Conservation (phyloP, 495 filamentous ascomycete species). For the Penicillium pulvis region DNA sequence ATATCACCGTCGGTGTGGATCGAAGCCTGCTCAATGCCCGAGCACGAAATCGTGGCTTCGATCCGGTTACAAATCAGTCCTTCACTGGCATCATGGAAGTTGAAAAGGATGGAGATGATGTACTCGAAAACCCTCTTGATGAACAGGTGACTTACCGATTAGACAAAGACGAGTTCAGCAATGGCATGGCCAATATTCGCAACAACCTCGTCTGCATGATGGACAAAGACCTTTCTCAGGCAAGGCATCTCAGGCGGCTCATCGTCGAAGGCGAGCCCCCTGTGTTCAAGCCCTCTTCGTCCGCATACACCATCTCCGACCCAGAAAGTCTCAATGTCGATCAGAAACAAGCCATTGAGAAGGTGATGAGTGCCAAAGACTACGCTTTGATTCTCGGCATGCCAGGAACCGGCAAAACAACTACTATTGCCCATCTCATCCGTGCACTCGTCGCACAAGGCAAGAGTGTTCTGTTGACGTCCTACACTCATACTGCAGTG, state of each 20-base stretch:
- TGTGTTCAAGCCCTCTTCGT: constrained; percentile 65
- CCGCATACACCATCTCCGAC: constrained; percentile 57
- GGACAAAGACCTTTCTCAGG: constrained; percentile 73
- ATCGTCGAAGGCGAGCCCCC: constrained; percentile 75
- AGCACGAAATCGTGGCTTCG: constrained; percentile 70
- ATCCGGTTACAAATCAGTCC: constrained; percentile 73
- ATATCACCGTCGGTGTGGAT: constrained; percentile 86
- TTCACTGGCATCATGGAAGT: constrained; percentile 94
- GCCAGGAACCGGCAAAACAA: constrained; percentile 98
- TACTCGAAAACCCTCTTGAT: constrained; percentile 51
- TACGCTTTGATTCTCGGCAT: constrained; percentile 96
- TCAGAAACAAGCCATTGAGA: constrained; percentile 81
- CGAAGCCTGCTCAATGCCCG: constrained; percentile 83
- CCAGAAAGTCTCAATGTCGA: constrained; percentile 72
- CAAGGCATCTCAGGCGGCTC: constrained; percentile 71
- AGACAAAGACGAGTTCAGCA: constrained; percentile 98
- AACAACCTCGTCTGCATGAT: constrained; percentile 93
- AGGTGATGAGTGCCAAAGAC: constrained; percentile 92
- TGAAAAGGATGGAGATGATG: constrained; percentile 49
- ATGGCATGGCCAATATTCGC: constrained; percentile 91
- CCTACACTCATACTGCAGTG: constrained; percentile 95
- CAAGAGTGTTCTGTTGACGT: constrained; percentile 90
- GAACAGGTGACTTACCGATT: constrained; percentile 75
- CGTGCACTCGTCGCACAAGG: constrained; percentile 84
- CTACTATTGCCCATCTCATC: constrained; percentile 96